Percentiles rank a stretch among this genome's conserved stretches.
phyloP scores from a whole-genome alignment of 2,329 filamentous ascomycete genomes.

The Dryadomyces sulphureus region DNA sequence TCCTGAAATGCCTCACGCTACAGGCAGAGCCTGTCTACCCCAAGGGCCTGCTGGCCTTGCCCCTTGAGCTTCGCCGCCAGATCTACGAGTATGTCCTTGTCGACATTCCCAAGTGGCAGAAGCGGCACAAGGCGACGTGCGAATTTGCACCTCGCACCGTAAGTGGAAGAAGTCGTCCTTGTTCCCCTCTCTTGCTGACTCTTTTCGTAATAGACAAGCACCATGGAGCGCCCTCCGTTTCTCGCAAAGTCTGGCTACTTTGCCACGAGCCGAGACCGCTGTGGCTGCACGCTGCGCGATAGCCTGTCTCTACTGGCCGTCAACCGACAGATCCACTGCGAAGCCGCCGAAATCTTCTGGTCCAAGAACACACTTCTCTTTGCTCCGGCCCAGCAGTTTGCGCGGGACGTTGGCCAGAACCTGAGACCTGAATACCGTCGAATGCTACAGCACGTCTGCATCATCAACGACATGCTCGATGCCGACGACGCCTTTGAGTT shows the following conservation, averaged over 20 bases:
- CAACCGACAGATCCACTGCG: slow-evolving; percentile 8
- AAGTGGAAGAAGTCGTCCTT: not conserved
- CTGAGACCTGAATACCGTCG: slow-evolving; percentile 7
- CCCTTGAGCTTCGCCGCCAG: not conserved
- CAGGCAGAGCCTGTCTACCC: not conserved
- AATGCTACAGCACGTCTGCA: slow-evolving; percentile 8
- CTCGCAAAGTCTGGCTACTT: not conserved
- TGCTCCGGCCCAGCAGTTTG: not conserved
- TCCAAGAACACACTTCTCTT: slow-evolving; percentile 7
- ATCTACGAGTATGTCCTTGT: not conserved
- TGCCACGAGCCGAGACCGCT: not conserved
- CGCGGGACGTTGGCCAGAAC: slow-evolving; percentile 1
- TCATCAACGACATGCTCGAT: slow-evolving; percentile 3
- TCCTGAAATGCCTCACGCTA: not conserved
- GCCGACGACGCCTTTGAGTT: not conserved
- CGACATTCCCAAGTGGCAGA: slow-evolving; percentile 1
- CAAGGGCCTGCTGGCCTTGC: not conserved
- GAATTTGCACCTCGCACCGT: not conserved
- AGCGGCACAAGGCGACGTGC: slow-evolving; percentile 1
- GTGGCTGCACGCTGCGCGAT: slow-evolving; percentile 6
- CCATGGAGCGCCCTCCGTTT: slow-evolving; percentile 5
- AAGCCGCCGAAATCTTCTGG: slow-evolving; percentile 11
- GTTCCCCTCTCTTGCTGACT: not conserved
- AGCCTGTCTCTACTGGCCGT: slow-evolving; percentile 6
- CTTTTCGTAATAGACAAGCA: not conserved